Conservation (phyloP, 345 rosid genomes). For the Aquilaria sinensis region DNA sequence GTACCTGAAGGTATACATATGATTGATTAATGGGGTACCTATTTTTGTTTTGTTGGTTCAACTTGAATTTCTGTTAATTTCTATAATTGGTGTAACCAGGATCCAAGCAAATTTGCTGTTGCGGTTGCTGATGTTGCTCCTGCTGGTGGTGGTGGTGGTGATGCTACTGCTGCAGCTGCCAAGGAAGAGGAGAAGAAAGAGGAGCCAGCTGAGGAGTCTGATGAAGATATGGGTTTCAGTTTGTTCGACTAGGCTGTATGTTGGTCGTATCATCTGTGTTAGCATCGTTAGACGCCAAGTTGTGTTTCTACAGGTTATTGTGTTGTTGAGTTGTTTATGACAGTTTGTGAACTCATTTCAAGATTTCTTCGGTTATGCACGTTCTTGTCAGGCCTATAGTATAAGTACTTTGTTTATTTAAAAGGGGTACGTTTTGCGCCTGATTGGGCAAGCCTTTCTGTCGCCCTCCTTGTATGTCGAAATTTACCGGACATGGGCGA, state of each 20-base stretch:
- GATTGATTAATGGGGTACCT: not conserved
- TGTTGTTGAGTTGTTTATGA: no score
- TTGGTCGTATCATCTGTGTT: not conserved
- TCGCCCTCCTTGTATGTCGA: no score
- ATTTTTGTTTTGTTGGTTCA: not conserved
- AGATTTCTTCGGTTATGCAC: no score
- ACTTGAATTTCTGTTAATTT: not conserved
- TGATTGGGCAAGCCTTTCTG: no score
- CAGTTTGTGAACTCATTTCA: no score
- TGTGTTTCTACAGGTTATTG: no score
- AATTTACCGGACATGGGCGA: no score
- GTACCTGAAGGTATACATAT: conserved; percentile 48
- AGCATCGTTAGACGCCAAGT: no score
- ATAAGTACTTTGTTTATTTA: no score
- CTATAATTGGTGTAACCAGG: conserved; percentile 27
- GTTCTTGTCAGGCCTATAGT: no score
- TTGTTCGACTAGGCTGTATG: conserved; percentile 46
- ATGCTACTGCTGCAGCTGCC: conserved; percentile 32
- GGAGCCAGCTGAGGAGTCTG: conserved; percentile 82
- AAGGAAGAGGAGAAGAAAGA: conserved; percentile 68
- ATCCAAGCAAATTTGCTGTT: conserved; percentile 73
- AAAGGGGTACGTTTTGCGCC: no score
- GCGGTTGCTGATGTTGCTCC: conserved; percentile 36
- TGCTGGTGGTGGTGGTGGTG: conserved; percentile 16
- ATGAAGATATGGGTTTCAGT: conserved; percentile 84